These are phyloP conservation scores for Cadophora sp. DNA, from an alignment of 2,329 filamentous ascomycete species.

Conservation along the genomic window DNA sequence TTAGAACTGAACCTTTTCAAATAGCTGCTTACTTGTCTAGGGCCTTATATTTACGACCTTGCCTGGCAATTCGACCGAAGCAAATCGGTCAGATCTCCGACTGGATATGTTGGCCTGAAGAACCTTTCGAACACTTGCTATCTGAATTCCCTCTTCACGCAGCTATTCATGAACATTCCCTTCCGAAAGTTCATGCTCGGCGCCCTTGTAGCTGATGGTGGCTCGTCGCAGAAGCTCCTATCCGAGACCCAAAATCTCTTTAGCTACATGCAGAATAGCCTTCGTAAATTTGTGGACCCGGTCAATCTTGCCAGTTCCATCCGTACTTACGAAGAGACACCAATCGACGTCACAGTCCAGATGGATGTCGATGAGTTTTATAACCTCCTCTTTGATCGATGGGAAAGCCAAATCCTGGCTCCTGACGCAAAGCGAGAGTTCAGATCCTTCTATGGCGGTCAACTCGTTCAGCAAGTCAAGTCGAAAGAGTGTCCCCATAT, in stretches of 20 bases:
- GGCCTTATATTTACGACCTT: conserved; percentile 67
- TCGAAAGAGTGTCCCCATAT: conserved; percentile 95
- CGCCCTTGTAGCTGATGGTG: conserved; percentile 59
- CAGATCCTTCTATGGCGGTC: conserved; percentile 86
- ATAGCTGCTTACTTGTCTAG: conserved; percentile 41
- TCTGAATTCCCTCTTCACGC: conserved; percentile 90
- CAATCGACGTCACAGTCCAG: conserved; percentile 86
- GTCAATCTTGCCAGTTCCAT: conserved; percentile 75
- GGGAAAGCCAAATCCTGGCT: conserved; percentile 80
- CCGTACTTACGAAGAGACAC: conserved; percentile 79
- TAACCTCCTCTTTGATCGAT: conserved; percentile 88
- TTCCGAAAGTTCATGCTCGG: conserved; percentile 86
- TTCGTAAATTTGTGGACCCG: conserved; percentile 76
- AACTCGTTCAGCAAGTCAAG: conserved; percentile 92
- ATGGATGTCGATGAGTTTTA: conserved; percentile 99
- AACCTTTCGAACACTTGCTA: conserved; percentile 98
- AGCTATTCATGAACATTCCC: conserved; percentile 92
- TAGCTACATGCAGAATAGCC: conserved; percentile 83
- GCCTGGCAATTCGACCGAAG: conserved; percentile 67
- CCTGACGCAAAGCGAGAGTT: conserved; percentile 74
- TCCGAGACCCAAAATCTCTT: conserved; percentile 83
- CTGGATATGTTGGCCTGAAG: conserved; percentile 86
- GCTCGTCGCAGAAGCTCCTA: conserved; percentile 70
- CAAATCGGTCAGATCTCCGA: conserved; percentile 73
- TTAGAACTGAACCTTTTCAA: not conserved